Percentiles rank a stretch among this genome's conserved stretches.
phyloP scores from a whole-genome alignment of 176 grass and related monocot species.

The Oryza nivara region DNA sequence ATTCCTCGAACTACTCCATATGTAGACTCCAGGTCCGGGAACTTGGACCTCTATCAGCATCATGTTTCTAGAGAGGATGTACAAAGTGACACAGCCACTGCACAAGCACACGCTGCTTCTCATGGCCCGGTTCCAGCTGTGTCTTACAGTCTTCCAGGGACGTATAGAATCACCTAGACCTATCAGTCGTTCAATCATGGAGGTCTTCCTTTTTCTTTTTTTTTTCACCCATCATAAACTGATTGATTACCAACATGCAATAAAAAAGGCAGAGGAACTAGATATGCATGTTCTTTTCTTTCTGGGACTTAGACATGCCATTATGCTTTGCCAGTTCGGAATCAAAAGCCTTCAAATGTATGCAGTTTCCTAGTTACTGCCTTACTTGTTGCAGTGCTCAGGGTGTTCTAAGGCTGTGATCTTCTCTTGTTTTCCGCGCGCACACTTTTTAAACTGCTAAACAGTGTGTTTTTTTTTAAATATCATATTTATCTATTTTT shows the following conservation, averaged over 20 bases:
- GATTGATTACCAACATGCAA: not conserved
- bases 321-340: not conserved
- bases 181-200: not conserved
- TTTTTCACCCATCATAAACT: not conserved
- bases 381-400: not conserved
- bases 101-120: conserved; percentile 19
- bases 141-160: not conserved
- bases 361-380: not conserved
- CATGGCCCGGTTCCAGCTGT: conserved; percentile 24
- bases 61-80: conserved; percentile 24
- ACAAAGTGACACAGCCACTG: not conserved
- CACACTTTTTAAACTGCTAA: too few relatives aligned
- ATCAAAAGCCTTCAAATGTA: not conserved
- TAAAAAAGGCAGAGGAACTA: not conserved
- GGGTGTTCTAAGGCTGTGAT: not conserved
- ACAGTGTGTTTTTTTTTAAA: too few relatives aligned
- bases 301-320: not conserved
- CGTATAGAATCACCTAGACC: not conserved
- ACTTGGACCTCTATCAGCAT: conserved; percentile 14
- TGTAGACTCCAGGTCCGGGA: conserved; percentile 10
- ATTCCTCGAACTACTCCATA: not conserved
- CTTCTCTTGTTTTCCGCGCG: too few relatives aligned
- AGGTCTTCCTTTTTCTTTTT: conserved; percentile 4
- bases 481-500: too few relatives aligned
- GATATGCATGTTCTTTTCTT: not conserved